Evolutionary conservation across 2,329 filamentous ascomycete species (phyloP).

Genomic region (Ophiostoma ips): DNA sequence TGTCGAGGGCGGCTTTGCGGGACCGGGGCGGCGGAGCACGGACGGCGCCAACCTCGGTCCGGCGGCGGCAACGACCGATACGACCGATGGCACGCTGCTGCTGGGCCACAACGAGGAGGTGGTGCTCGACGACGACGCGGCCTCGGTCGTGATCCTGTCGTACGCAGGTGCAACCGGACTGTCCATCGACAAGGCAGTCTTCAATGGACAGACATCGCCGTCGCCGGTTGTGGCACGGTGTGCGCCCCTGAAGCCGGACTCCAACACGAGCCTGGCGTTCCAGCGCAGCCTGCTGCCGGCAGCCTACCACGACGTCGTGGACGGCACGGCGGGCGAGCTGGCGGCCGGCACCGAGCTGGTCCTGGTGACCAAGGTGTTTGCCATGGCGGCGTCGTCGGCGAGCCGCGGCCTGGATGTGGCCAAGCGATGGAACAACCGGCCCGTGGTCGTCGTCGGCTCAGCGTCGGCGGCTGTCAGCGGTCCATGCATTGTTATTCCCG

Average conservation of each 20-base stretch:
- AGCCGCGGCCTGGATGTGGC: neutral
- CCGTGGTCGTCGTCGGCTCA: neutral
- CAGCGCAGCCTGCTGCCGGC: conserved; percentile 17
- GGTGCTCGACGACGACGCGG: neutral
- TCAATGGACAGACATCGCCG: neutral
- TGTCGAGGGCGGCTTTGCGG: conserved; percentile 18
- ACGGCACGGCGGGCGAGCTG: neutral
- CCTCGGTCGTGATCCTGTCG: neutral
- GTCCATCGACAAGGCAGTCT: neutral
- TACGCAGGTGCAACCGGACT: neutral
- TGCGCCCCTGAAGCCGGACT: conserved; percentile 16
- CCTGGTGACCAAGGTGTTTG: neutral
- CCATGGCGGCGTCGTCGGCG: neutral
- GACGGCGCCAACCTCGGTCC: conserved; percentile 3
- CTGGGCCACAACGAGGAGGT: neutral
- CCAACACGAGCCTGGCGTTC: conserved; percentile 20
- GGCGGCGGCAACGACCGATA: too few relatives aligned
- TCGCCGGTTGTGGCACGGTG: neutral
- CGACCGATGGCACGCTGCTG: neutral
- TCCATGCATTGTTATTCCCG: neutral
- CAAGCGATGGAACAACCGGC: neutral
- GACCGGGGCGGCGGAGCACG: conserved; percentile 6
- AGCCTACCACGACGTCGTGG: conserved; percentile 3
- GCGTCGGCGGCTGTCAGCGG: neutral
- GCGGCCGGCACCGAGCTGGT: neutral